Conservation (phyloP, 345 rosid genomes). For the Gossypium ekmanianum region DNA sequence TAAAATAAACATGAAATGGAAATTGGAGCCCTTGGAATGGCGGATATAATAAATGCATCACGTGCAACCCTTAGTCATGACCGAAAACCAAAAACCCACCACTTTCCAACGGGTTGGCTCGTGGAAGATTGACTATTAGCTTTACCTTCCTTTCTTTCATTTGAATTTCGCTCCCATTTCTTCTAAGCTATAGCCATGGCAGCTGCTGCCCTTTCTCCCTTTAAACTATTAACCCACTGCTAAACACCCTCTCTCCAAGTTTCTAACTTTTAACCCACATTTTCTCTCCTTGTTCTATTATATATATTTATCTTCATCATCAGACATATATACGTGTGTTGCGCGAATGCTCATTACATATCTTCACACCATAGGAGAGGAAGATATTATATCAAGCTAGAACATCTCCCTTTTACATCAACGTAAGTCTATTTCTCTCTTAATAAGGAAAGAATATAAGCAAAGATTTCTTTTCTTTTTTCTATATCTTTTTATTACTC, state of each 20-base stretch:
- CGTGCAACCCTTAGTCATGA: neutral
- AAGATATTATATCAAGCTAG: neutral
- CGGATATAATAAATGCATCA: neutral
- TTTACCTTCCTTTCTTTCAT: conserved; percentile 31
- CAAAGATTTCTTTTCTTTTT: too few relatives aligned
- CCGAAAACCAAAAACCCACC: neutral
- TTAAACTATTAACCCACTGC: neutral
- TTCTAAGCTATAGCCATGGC: too few relatives aligned
- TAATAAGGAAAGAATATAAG: neutral
- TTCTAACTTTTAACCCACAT: neutral
- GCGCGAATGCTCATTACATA: neutral
- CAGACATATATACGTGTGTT: too few relatives aligned
- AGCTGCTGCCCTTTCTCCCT: neutral
- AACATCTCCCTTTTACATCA: neutral
- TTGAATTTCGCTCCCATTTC: conserved; percentile 1
- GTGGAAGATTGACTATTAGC: conserved; percentile 36
- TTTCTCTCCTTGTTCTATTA: neutral
- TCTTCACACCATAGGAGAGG: neutral
- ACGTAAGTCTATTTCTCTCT: neutral
- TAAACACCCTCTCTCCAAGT: too few relatives aligned
- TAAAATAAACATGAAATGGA: too few relatives aligned
- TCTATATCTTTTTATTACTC: too few relatives aligned
- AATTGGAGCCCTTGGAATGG: neutral
- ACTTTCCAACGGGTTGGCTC: conserved; percentile 1
- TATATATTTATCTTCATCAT: neutral